Base-by-base conservation (phyloP, 2,329 filamentous ascomycete species). In the Torrubiellomyces zombiae region DNA sequence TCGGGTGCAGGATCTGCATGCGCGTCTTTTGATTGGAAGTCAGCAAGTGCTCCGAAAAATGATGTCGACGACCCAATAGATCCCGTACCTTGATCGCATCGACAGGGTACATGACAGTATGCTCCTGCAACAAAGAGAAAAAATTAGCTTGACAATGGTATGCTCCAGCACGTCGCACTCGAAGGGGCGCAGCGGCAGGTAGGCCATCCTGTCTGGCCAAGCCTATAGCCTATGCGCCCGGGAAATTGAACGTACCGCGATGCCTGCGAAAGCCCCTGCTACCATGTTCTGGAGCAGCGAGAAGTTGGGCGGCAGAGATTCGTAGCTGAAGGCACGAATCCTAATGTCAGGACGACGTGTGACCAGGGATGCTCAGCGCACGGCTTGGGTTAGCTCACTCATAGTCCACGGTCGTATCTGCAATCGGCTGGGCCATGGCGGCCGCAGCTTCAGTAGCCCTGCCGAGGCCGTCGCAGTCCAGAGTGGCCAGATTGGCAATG, bases 91-190 rank as follows among this genome's bases (percentile, higher is more conserved):
- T 98, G 48, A 98, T 78, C 39, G 92, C 72, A 58, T 98, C 89
- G 47, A 98, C 79, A 12, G 89, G 89, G 49, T 98, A 98, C 89
- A 98, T 95, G 43, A 93, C 85, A 31, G 86, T 91, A 55, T 95
- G 86, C 59, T 95, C 86, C 85, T 94, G n/a, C n/a, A n/a, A n/a
- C n/a, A n/a, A n/a, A n/a, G n/a, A 39, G 25, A 32, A 13, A 14
- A 14, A 39, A 36, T 37, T 32, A 32, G n/a, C n/a, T n/a, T n/a
- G n/a, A n/a, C n/a, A n/a, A n/a, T n/a, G n/a, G n/a, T n/a, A n/a
- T n/a, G n/a, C n/a, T n/a, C n/a, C n/a, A n/a, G n/a, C n/a, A n/a
- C n/a, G n/a, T n/a, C n/a, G n/a, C n/a, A n/a, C n/a, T n/a, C n/a
- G n/a, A n/a, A n/a, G n/a, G n/a, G n/a, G n/a, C n/a, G n/a, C n/a